Percentiles rank a stretch among this genome's conserved stretches.
Conservation (phyloP, 1,284 basidiomycete species). For the Ustilago vetiveriae region DNA sequence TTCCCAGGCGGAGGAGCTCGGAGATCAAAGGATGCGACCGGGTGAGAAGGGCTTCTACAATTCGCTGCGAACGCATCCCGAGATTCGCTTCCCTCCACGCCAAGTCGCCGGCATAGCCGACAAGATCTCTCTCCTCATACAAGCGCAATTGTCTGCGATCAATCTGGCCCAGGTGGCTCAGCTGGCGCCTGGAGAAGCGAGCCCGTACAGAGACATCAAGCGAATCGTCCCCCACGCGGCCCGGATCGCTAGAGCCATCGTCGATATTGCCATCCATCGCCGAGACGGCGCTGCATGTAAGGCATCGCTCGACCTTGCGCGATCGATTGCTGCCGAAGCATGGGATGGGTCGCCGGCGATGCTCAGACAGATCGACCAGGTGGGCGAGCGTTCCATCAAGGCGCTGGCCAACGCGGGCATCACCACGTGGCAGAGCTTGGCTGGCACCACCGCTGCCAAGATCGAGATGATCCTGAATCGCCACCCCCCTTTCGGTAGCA, state of each 20-base stretch:
- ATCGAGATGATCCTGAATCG: slow-evolving; percentile 57
- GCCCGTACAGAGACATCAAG: slow-evolving; percentile 30
- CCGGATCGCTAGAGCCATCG: slow-evolving; percentile 40
- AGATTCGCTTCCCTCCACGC: slow-evolving; percentile 57
- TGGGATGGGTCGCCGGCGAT: slow-evolving; percentile 85
- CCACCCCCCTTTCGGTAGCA: slow-evolving; percentile 52
- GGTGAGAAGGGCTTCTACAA: slow-evolving; percentile 63
- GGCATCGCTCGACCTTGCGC: slow-evolving; percentile 48
- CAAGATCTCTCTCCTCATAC: slow-evolving; percentile 57
- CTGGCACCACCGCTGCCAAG: slow-evolving; percentile 25
- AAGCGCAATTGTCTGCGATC: slow-evolving; percentile 47
- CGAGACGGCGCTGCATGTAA: slow-evolving; percentile 45
- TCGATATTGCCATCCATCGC: slow-evolving; percentile 43
- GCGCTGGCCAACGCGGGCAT: slow-evolving; percentile 49
- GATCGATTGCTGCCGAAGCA: slow-evolving; percentile 75
- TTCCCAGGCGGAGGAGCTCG: slow-evolving; percentile 61
- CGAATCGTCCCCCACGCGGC: slow-evolving; percentile 43
- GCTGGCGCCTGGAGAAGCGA: slow-evolving; percentile 18
- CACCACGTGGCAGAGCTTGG: slow-evolving; percentile 31
- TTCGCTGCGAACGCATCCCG: slow-evolving; percentile 30
- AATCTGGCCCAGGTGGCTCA: slow-evolving; percentile 41
- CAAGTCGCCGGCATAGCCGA: slow-evolving; percentile 45
- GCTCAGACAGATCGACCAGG: slow-evolving; percentile 78
- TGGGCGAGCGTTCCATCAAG: slow-evolving; percentile 77
- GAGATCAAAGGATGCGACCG: slow-evolving; percentile 60